Evolutionary conservation across 2,329 filamentous ascomycete species (phyloP), one percentile per base, ranked within the genome.

Genomic region (Aspergillus hiratsukae): DNA sequence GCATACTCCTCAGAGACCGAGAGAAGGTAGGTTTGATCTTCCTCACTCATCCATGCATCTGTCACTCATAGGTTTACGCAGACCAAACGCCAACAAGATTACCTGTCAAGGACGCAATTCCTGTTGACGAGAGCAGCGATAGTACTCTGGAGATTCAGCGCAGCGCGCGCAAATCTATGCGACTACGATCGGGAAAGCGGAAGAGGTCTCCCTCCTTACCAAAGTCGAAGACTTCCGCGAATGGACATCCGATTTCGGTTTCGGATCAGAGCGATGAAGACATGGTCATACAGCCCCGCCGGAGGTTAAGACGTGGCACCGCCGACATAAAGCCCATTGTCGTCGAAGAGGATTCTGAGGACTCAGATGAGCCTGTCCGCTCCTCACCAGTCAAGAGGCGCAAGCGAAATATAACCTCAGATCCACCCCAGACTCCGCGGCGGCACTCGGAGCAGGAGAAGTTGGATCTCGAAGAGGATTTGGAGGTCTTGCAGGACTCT

Each of bases 401-500:
- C 25, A 66, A 57, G 45, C 59, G 53, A 23, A 51, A 57, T 27
- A 51, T 41, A 25, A 60, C 50, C 19, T 27, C 60, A 9, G 61
- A 63, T 6, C 45, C 54, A 3, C 64, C 66, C 46, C 56, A 61
- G 25, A 67, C 67, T 17, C 71, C 71, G 0, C 62, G 59, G 17
- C 59, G 58, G 5, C 57, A 59, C 35, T 56, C 56, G 8, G 57
- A 69, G 21, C 69, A 76, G 57, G 72, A 74, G 53, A 64, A 69
- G 50, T 65, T 75, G 21, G 78, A 80, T 57, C 58, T 80, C 1
- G 70, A 76, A 40, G 76, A 78, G 51, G 78, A 80, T 58, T 62
- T 80, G 4, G 67, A 72, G 51, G 75, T 76, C 56, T 68, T 80
- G 3, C 70, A 73, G 48, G 75, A 77, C 57, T 79, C 77, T 51